Evolutionary conservation across 2,329 filamentous ascomycete species (phyloP).

Genomic region (Leptodontidium sp.): DNA sequence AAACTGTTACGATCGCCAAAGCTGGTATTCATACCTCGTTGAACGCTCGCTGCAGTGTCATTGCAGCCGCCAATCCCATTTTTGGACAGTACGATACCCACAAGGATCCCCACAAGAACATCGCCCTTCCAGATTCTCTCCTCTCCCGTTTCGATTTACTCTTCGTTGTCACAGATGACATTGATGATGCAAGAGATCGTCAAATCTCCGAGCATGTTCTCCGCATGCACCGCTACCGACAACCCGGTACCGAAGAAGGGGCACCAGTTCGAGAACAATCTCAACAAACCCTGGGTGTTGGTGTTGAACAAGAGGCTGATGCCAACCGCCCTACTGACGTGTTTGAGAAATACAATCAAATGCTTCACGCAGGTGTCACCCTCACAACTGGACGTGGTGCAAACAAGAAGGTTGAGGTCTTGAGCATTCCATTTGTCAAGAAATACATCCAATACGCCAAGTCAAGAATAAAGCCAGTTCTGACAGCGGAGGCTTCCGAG

Average conservation of each 20-base stretch:
- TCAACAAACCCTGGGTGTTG: conserved; percentile 85
- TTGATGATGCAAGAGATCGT: conserved; percentile 90
- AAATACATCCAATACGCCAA: conserved; percentile 99
- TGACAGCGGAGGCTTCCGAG: conserved; percentile 91
- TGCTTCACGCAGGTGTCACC: conserved; percentile 92
- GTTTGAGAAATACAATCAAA: conserved; percentile 94
- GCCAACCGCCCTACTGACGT: conserved; percentile 83
- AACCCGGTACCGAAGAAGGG: conserved; percentile 91
- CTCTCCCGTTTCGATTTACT: conserved; percentile 98
- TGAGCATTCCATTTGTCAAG: conserved; percentile 98
- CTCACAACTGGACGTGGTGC: conserved; percentile 77
- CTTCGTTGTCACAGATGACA: conserved; percentile 97
- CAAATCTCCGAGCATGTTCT: conserved; percentile 96
- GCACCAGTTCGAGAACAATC: conserved; percentile 90
- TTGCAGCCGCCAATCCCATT: conserved; percentile 96
- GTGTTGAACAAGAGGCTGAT: conserved; percentile 78
- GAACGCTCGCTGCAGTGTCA: conserved; percentile 94
- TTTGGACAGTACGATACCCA: conserved; percentile 98
- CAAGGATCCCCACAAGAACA: conserved; percentile 99
- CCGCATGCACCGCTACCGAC: conserved; percentile 95
- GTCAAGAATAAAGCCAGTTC: conserved; percentile 83
- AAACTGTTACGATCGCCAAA: conserved; percentile 98
- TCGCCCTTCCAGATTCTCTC: conserved; percentile 93
- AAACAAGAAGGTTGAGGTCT: conserved; percentile 81
- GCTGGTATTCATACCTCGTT: conserved; percentile 97